These are phyloP conservation scores for Mucor saturninus DNA, from an alignment of 371 early-diverging fungal species.

Conservation along the genomic window DNA sequence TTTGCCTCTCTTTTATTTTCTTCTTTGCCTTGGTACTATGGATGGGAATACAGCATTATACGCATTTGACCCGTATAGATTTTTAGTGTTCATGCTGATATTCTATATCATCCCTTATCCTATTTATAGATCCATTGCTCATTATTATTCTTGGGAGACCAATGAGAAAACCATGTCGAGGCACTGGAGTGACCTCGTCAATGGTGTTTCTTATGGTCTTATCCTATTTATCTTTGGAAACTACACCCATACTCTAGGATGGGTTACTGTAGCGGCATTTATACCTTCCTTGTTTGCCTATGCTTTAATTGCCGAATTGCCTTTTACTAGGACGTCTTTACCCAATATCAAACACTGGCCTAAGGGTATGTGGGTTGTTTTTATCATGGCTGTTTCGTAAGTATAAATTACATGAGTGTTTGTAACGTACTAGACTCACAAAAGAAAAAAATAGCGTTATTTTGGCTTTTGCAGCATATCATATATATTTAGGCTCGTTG, in stretches of 20 bases:
- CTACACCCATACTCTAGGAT: conserved; percentile 76
- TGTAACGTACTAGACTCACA: background rate
- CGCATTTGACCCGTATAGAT: conserved; percentile 54
- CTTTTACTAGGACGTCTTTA: conserved; percentile 73
- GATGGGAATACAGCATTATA: conserved; percentile 28
- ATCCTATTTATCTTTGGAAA: conserved; percentile 82
- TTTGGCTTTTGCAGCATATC: conserved; percentile 64
- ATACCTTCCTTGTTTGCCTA: conserved; percentile 72
- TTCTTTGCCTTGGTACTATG: background rate
- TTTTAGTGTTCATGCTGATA: conserved; percentile 55
- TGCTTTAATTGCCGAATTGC: conserved; percentile 69
- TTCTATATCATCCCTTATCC: conserved; percentile 62
- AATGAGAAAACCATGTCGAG: conserved; percentile 64
- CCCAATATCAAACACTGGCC: conserved; percentile 74
- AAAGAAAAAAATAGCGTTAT: conserved; percentile 37
- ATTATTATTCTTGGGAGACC: conserved; percentile 68
- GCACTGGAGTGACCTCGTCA: conserved; percentile 67
- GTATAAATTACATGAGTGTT: background rate
- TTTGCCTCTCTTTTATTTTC: background rate
- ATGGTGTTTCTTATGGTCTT: conserved; percentile 62
- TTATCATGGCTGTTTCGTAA: conserved; percentile 58
- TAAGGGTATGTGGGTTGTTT: conserved; percentile 67
- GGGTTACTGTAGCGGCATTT: conserved; percentile 73
- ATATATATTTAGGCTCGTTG: conserved; percentile 57
- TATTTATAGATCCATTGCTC: conserved; percentile 57